phyloP scores from a whole-genome alignment of 1,284 basidiomycete genomes.

The Cystobasidium pallidum region DNA sequence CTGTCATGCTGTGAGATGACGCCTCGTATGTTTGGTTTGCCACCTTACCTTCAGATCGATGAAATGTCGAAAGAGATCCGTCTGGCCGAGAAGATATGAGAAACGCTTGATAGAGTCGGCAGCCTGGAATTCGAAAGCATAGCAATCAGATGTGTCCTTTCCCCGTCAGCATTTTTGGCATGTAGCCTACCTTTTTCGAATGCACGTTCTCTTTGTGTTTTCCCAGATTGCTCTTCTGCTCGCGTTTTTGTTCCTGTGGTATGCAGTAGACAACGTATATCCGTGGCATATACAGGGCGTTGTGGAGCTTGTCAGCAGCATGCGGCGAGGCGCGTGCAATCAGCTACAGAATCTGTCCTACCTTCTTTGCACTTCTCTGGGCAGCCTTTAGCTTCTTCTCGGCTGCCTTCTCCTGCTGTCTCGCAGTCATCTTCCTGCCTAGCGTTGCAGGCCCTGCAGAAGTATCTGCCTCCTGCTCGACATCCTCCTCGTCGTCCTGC shows the following conservation, averaged over 20 bases:
- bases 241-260: conserved; percentile 41
- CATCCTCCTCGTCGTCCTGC: conserved; percentile 31
- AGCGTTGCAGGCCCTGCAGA: conserved; percentile 2
- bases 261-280: background rate
- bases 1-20: too few relatives aligned
- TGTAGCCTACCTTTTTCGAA: conserved; percentile 45
- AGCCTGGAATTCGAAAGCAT: conserved; percentile 62
- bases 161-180: background rate
- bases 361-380: conserved; percentile 37
- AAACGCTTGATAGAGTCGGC: conserved; percentile 94
- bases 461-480: conserved; percentile 27
- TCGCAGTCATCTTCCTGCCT: conserved; percentile 37
- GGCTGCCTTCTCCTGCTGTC: conserved; percentile 39
- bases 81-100: conserved; percentile 90
- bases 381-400: conserved; percentile 34
- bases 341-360: background rate
- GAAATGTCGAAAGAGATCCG: conserved; percentile 93
- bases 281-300: background rate
- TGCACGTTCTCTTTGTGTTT: conserved; percentile 34
- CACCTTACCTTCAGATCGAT: conserved; percentile 83
- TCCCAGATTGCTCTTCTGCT: conserved; percentile 39
- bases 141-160: background rate
- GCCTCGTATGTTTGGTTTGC: conserved; percentile 12
- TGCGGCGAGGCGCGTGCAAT: too few relatives aligned
- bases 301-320: background rate